phyloP scores from a whole-genome alignment of 2,329 filamentous ascomycete species.

The Exophiala xenobiotica region DNA sequence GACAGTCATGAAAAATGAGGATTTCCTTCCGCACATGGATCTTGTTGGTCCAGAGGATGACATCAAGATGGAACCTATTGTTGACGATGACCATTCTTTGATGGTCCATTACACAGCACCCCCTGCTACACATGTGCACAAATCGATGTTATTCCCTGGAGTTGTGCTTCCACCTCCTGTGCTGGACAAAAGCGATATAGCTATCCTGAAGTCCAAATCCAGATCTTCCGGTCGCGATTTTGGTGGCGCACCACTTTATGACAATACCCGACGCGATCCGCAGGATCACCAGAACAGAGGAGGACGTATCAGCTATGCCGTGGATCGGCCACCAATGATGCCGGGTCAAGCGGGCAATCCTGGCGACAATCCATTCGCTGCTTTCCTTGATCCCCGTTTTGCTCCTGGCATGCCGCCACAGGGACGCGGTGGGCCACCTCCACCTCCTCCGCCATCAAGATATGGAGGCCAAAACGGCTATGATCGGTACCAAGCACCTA shows the following conservation, averaged over 20 bases:
- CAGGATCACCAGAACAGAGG: slow-evolving; percentile 28
- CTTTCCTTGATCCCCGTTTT: slow-evolving; percentile 48
- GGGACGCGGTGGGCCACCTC: slow-evolving; percentile 40
- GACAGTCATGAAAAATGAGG: slow-evolving; percentile 74
- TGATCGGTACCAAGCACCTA: slow-evolving; percentile 15
- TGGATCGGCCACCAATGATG: slow-evolving; percentile 30
- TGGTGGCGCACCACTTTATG: slow-evolving; percentile 64
- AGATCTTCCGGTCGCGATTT: slow-evolving; percentile 66
- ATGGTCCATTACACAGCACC: slow-evolving; percentile 88
- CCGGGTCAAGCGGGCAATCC: slow-evolving; percentile 12
- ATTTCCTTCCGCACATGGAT: slow-evolving; percentile 79
- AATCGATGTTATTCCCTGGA: slow-evolving; percentile 89
- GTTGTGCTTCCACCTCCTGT: slow-evolving; percentile 70
- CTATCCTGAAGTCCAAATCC: slow-evolving; percentile 66
- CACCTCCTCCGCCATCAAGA: slow-evolving; percentile 31
- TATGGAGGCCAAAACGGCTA: slow-evolving; percentile 33
- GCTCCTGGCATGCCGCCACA: too few relatives aligned
- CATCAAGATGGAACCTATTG: slow-evolving; percentile 64
- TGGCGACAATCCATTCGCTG: slow-evolving; percentile 46
- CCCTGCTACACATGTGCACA: slow-evolving; percentile 69
- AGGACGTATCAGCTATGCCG: slow-evolving; percentile 56
- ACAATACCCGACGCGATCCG: slow-evolving; percentile 40
- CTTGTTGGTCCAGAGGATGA: slow-evolving; percentile 75
- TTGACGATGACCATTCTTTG: slow-evolving; percentile 84
- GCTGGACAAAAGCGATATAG: slow-evolving; percentile 73